Evolutionary conservation across 768 basidiomycete species (phyloP).

Genomic region (Hydnomerulius pinastri): DNA sequence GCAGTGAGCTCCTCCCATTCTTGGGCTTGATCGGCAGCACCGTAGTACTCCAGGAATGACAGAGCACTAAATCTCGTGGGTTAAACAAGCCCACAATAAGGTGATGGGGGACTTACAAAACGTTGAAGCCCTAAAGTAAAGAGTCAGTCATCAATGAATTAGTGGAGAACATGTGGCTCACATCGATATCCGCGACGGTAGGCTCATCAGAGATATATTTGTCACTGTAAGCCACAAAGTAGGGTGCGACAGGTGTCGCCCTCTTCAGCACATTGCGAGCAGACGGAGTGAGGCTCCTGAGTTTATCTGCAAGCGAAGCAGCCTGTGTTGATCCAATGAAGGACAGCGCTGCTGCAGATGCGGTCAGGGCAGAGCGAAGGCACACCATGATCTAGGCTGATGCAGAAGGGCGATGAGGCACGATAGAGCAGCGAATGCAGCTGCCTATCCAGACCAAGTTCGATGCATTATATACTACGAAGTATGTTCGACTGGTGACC

Average conservation of each 20-base stretch:
- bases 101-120: slow-evolving; percentile 28
- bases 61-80: slow-evolving; percentile 31
- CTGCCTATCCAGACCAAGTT: not conserved
- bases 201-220: slow-evolving; percentile 47
- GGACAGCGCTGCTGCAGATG: slow-evolving; percentile 2
- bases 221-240: slow-evolving; percentile 47
- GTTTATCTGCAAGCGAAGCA: slow-evolving; percentile 22
- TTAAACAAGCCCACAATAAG: not conserved
- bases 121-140: slow-evolving; percentile 33
- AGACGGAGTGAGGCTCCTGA: slow-evolving; percentile 19
- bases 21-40: slow-evolving; percentile 46
- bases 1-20: slow-evolving; percentile 45
- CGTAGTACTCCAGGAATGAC: slow-evolving; percentile 43
- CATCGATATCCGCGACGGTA: slow-evolving; percentile 43
- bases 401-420: not conserved
- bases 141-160: slow-evolving; percentile 1
- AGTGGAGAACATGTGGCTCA: slow-evolving; percentile 16
- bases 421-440: not conserved
- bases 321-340: slow-evolving; percentile 12
- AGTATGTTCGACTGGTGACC: no score
- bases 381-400: slow-evolving; percentile 13
- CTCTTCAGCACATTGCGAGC: slow-evolving; percentile 24
- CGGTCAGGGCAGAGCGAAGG: slow-evolving; percentile 7
- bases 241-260: slow-evolving; percentile 45
- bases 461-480: slow-evolving; percentile 22